Evolutionary conservation across 495 filamentous ascomycete genomes (phyloP).

Genomic region (Cryomyces minteri): DNA sequence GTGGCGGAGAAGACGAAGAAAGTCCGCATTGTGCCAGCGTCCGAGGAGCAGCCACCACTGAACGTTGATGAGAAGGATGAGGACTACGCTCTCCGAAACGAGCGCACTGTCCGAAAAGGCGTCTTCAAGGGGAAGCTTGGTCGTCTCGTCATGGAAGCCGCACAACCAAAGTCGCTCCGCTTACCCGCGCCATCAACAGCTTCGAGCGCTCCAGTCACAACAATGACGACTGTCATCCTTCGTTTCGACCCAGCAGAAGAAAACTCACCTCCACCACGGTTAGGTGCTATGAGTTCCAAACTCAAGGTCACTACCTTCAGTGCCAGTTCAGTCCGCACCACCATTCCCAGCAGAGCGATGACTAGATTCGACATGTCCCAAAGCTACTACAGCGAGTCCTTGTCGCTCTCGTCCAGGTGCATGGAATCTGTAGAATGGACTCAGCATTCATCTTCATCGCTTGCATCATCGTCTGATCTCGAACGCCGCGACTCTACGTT

Average conservation of each 20-base stretch:
- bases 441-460: slow-evolving; percentile 22
- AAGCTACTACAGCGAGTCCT: slow-evolving; percentile 44
- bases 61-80: slow-evolving; percentile 35
- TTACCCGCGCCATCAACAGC: slow-evolving; percentile 20
- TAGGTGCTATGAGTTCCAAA: slow-evolving; percentile 49
- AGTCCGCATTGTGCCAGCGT: slow-evolving; percentile 58
- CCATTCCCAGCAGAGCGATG: slow-evolving; percentile 25
- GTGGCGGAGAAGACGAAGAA: slow-evolving; percentile 35
- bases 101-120: slow-evolving; percentile 62
- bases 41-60: slow-evolving; percentile 61
- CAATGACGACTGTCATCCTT: slow-evolving; percentile 48
- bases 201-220: slow-evolving; percentile 14
- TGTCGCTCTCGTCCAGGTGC: slow-evolving; percentile 44
- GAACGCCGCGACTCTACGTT: slow-evolving; percentile 43
- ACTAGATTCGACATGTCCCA: slow-evolving; percentile 30
- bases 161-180: slow-evolving; percentile 52
- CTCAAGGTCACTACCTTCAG: slow-evolving; percentile 62
- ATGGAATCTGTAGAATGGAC: slow-evolving; percentile 50
- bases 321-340: slow-evolving; percentile 30
- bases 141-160: slow-evolving; percentile 46
- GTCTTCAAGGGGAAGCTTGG: slow-evolving; percentile 65
- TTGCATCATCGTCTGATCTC: not conserved
- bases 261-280: slow-evolving; percentile 40
- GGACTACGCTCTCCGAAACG: slow-evolving; percentile 50
- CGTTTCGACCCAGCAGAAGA: slow-evolving; percentile 53